phyloP scores from a whole-genome alignment of 164 flowering plant genomes.

The Houttuynia cordata region DNA sequence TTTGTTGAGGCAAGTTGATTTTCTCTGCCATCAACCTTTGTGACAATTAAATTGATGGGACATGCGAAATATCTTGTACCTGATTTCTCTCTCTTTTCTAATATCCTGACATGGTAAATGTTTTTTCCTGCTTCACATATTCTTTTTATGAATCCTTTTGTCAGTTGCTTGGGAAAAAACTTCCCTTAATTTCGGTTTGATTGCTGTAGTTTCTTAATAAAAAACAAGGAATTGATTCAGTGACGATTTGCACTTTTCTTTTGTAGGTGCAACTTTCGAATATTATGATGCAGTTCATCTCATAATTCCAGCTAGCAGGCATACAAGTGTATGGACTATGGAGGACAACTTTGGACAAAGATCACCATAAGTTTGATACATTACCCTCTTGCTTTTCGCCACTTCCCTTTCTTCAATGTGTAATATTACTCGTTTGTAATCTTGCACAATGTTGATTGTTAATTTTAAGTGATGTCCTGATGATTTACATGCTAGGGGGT shows the following conservation, averaged over 20 bases:
- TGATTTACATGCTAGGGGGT: not conserved
- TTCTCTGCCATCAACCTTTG: too few relatives aligned
- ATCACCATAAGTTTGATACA: too few relatives aligned
- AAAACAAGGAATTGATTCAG: too few relatives aligned
- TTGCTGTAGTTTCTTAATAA: too few relatives aligned
- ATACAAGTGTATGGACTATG: not conserved
- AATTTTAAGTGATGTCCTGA: not conserved
- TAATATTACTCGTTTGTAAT: not conserved
- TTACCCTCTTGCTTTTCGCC: not conserved
- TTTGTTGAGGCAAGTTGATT: too few relatives aligned
- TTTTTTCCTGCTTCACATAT: not conserved
- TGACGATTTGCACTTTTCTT: not conserved
- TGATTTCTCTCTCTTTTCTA: not conserved
- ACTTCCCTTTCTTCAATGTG: not conserved
- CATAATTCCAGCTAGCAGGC: not conserved
- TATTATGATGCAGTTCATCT: not conserved
- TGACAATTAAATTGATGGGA: not conserved
- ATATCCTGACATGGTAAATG: not conserved
- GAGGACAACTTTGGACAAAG: not conserved
- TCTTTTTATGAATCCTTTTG: not conserved
- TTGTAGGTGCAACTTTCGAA: not conserved
- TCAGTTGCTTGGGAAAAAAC: not conserved
- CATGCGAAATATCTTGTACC: not conserved
- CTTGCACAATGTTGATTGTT: not conserved
- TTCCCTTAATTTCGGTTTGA: not conserved